Conservation (phyloP, 768 basidiomycete species). For the Trametes cinnabarina region DNA sequence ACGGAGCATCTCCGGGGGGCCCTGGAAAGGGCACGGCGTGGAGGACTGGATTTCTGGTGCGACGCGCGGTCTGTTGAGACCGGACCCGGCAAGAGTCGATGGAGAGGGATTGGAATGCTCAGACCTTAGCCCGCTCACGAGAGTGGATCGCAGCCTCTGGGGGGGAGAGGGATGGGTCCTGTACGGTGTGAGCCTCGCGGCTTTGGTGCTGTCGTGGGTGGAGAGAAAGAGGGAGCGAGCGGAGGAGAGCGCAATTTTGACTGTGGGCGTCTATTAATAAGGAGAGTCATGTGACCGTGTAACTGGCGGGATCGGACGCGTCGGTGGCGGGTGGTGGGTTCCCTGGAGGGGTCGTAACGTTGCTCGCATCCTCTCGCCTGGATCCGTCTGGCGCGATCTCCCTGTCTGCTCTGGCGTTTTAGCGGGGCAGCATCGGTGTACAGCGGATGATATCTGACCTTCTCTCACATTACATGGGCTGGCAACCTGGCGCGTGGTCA, state of each 20-base stretch:
- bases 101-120: slow-evolving; percentile 66
- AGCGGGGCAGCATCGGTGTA: too few relatives aligned
- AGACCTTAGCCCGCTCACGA: slow-evolving; percentile 84
- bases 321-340: too few relatives aligned
- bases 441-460: too few relatives aligned
- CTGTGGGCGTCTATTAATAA: neutral
- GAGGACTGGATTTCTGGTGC: slow-evolving; percentile 59
- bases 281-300: slow-evolving; percentile 9
- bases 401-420: too few relatives aligned
- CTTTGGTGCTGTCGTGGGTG: slow-evolving; percentile 49
- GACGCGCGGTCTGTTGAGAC: slow-evolving; percentile 56
- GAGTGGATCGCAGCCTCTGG: slow-evolving; percentile 19
- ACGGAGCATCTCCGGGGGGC: slow-evolving; percentile 42
- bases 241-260: slow-evolving; percentile 11
- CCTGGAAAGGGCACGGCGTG: slow-evolving; percentile 28
- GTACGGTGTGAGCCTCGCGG: slow-evolving; percentile 68
- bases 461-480: too few relatives aligned
- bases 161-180: slow-evolving; percentile 30
- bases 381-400: neutral
- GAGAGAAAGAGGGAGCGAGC: neutral
- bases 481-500: too few relatives aligned
- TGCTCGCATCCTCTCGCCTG: neutral
- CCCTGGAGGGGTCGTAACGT: too few relatives aligned
- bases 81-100: slow-evolving; percentile 62
- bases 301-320: neutral